Base-by-base conservation (phyloP, 2,329 filamentous ascomycete genomes). In the Passalora sequoiae region DNA sequence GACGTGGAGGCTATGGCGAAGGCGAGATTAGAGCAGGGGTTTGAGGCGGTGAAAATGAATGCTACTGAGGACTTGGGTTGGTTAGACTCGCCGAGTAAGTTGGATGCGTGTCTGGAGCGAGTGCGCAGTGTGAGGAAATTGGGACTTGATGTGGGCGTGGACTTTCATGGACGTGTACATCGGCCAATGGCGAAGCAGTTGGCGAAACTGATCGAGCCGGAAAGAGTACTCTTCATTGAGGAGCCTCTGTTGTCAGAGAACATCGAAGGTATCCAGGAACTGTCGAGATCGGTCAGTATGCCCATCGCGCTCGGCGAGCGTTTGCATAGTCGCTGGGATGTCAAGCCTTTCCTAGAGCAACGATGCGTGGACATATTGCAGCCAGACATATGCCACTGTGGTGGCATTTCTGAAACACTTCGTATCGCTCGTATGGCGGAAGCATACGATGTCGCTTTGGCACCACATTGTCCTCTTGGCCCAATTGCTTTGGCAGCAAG, bases 101-200 rank as follows among this genome's bases (percentile, higher is more conserved):
- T 89, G 0, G 73, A 83, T 32, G 69, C 74, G 4, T 80, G 77
- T 37, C 77, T 88, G 2, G 77, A 84, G 46, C 73, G 85, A 2
- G 69, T 89, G 8, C 80, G 81, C 51, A 70, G 75, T 0, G 84
- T 89, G 6, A 85, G 83, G 59, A 70, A 73, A 0, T 65, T 86
- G 0, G 84, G 84, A 1, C 74, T 89, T 54, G 84, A 89, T 45
- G 84, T 76, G 0, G 86, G 80, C 2, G 72, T 89, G 20, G 86
- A 89, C 56, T 89, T 89, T 63, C 86, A 89, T 60, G 86, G 85
- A 3, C 77, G 84, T 6, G 69, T 87, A 0, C 84, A 89, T 65
- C 83, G 83, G 49, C 81, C 83, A 16, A 88, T 89, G 83, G 84
- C 84, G 0, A 86, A 85, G 55, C 84, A 88, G 54, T 73, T 89